These are phyloP conservation scores for Trypanosoma mega DNA, from an alignment of 208 protist species.

Conservation along the genomic window DNA sequence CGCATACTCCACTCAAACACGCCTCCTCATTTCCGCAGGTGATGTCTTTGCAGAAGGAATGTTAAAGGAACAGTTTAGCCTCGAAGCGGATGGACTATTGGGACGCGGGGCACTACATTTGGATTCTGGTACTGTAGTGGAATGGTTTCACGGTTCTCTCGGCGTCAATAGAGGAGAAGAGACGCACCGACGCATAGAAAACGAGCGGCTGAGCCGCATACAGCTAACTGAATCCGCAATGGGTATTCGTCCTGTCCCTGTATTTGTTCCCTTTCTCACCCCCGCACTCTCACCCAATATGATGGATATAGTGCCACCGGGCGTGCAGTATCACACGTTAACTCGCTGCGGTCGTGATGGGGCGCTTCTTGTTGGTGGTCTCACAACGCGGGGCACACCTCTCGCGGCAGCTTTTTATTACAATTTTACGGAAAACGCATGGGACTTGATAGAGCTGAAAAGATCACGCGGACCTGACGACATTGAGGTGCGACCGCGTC, in stretches of 20 bases:
- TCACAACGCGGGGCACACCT: slow-evolving; percentile 7
- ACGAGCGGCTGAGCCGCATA: slow-evolving; percentile 33
- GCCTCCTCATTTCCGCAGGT: background rate
- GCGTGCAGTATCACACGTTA: slow-evolving; percentile 52
- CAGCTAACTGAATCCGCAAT: slow-evolving; percentile 38
- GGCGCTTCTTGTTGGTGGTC: slow-evolving; percentile 44
- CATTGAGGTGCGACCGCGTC: too few species aligned
- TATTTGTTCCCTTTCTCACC: slow-evolving; percentile 47
- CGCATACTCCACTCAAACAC: slow-evolving; percentile 63
- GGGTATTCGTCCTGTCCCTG: slow-evolving; percentile 16
- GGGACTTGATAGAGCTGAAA: too few species aligned
- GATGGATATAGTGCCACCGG: slow-evolving; percentile 24
- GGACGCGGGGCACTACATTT: background rate
- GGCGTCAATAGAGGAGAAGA: slow-evolving; percentile 28
- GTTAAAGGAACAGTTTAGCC: too few species aligned
- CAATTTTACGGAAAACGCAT: slow-evolving; percentile 26
- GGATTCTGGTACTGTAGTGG: slow-evolving; percentile 26
- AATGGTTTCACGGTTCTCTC: slow-evolving; percentile 65
- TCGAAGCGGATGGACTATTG: slow-evolving; percentile 7
- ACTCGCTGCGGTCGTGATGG: slow-evolving; percentile 50
- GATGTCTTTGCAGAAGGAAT: background rate
- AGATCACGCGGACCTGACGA: too few species aligned
- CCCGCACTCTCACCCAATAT: slow-evolving; percentile 33
- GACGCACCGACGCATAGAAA: slow-evolving; percentile 28
- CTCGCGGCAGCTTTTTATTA: slow-evolving; percentile 34